Base-by-base conservation (phyloP, 768 basidiomycete genomes). In the Leucosporidium yakuticum region DNA sequence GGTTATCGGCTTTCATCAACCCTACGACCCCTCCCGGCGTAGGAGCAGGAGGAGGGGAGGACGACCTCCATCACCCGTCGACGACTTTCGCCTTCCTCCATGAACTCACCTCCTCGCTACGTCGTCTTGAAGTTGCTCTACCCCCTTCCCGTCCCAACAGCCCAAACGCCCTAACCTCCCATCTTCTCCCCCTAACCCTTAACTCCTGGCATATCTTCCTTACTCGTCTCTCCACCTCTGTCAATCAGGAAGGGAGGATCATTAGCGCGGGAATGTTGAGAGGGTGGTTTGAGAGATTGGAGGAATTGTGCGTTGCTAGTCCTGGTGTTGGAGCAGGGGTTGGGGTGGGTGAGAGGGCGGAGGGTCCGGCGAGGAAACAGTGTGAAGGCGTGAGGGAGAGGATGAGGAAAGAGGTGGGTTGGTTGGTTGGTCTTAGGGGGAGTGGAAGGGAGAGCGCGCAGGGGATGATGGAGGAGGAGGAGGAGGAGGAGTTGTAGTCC, bases 181-280 rank as follows among this genome's bases (percentile, higher is more conserved):
- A 70, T 54, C 66, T 76, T 32, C 25, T 69, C 36, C 71, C 74
- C 15, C 50, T 51, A n/a, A 32, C 67, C 51, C 63, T 74, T 59
- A 74, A 73, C 56, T 67, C 73, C 20, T 76, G 65, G 67, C 73
- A 76, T 60, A 31, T 64, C 8, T 69, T 76, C 63, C 60, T 73
- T 25, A 69, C 74, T 1, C 56, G 65, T 21, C 58, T 74, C 20
- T 60, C 64, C 23, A n/a, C 12, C 27, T 51, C 61, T 7, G 60
- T 75, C 60, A 75, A 76, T 53, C 23, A 50, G 4, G 55, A 70
- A n/a, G 76, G 76, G n/a, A 60, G 66, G 8, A 58, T 76, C 62
- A 32, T 75, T 15, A 54, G 68, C 39, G 62, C 62, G 1, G 63
- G 61, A 21, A 67, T 63, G 47, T n/a, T 76, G 48, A 20, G 39